Percentiles rank a stretch among this genome's conserved stretches.
Evolutionary conservation across 192 early-diverging fungal species (phyloP).

Genomic region (Diversispora epigaea): DNA sequence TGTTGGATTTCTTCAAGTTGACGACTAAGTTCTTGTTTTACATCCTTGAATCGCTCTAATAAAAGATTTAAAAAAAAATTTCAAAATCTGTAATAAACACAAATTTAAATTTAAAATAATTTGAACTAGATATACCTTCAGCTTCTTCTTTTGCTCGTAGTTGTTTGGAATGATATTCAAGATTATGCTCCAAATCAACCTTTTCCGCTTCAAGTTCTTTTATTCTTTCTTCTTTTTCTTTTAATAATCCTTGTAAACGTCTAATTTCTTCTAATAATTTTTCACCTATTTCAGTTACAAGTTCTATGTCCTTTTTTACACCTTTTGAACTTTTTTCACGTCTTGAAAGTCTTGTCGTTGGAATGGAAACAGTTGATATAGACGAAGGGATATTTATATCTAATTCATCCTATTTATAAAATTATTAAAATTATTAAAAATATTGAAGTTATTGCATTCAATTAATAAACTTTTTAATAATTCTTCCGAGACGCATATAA

Average conservation of each 20-base stretch:
- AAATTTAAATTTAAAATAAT: background rate
- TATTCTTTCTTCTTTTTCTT: conserved; percentile 45
- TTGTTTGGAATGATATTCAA: conserved; percentile 51
- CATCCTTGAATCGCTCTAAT: conserved; percentile 57
- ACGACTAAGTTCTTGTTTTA: conserved; percentile 49
- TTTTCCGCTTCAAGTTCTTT: conserved; percentile 52
- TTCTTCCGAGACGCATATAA: no score
- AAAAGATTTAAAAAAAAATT: no score
- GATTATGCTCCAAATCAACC: conserved; percentile 51
- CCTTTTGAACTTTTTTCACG: background rate
- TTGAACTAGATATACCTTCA: conserved; percentile 46
- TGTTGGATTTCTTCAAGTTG: conserved; percentile 48
- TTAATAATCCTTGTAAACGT: conserved; percentile 44
- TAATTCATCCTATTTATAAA: background rate
- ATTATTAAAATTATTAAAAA: no score
- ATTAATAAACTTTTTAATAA: no score
- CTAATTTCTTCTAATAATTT: conserved; percentile 44
- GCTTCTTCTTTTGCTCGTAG: conserved; percentile 53
- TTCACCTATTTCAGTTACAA: conserved; percentile 51
- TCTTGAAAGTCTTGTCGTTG: background rate
- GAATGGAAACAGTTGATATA: background rate
- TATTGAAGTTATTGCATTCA: no score
- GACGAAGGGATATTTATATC: background rate
- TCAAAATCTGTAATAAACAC: no score
- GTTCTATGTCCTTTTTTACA: conserved; percentile 45